phyloP scores from a whole-genome alignment of 805 yeast genomes.

The Starmerella stigmatis region DNA sequence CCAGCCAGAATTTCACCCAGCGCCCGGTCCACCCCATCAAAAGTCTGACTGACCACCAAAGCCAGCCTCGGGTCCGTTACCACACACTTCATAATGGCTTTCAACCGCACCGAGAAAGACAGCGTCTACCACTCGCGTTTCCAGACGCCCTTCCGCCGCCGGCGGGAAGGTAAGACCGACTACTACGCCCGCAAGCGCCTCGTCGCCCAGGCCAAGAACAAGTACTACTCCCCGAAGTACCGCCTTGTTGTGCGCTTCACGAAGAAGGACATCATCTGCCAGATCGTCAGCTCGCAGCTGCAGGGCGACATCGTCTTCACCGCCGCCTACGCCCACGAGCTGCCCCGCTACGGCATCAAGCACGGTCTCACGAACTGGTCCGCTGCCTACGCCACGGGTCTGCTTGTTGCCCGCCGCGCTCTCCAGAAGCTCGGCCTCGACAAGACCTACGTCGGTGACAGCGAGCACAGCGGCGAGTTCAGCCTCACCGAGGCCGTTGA shows the following conservation, averaged over 20 bases:
- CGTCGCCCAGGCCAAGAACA: conserved; percentile 99
- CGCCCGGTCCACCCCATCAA: background rate
- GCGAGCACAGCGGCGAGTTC: conserved; percentile 99
- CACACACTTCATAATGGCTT: conserved; percentile 47
- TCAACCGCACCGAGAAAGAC: conserved; percentile 61
- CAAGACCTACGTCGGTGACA: conserved; percentile 97
- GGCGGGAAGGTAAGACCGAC: conserved; percentile 99
- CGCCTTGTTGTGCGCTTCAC: conserved; percentile 99
- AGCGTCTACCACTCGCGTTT: conserved; percentile 97
- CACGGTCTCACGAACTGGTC: conserved; percentile 99
- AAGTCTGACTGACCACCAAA: conserved; percentile 1
- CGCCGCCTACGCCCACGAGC: conserved; percentile 98
- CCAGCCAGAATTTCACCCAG: conserved; percentile 2
- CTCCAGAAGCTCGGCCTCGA: conserved; percentile 95
- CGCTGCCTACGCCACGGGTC: conserved; percentile 98
- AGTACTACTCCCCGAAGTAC: conserved; percentile 98
- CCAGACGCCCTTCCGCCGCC: conserved; percentile 99
- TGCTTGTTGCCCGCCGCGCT: conserved; percentile 97
- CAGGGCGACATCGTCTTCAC: conserved; percentile 93
- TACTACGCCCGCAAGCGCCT: conserved; percentile 99
- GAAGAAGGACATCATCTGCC: conserved; percentile 98
- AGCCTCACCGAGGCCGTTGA: conserved; percentile 98
- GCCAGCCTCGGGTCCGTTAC: background rate
- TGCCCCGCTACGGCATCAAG: conserved; percentile 92
- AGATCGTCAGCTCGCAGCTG: conserved; percentile 91